phyloP scores from a whole-genome alignment of 1,284 basidiomycete genomes.

The Ustilago sp. region DNA sequence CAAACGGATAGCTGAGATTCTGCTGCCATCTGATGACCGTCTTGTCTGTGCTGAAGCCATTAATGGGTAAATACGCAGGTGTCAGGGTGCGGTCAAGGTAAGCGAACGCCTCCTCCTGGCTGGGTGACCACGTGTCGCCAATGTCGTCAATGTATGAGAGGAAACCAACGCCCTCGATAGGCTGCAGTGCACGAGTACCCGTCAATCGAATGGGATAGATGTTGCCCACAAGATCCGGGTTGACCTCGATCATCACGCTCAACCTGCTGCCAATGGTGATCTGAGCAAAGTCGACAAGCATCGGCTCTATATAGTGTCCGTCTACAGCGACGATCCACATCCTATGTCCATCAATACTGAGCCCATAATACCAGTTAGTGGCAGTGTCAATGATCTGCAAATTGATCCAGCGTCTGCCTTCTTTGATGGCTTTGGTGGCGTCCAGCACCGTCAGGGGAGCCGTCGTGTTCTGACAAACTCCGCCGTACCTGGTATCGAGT shows the following conservation, averaged over 20 bases:
- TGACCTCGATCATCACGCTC: constrained; percentile 53
- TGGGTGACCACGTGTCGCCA: constrained; percentile 25
- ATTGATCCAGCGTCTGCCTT: constrained; percentile 46
- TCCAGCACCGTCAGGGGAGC: constrained; percentile 45
- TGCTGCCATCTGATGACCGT: constrained; percentile 47
- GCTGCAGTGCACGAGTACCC: constrained; percentile 43
- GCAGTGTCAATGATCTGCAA: constrained; percentile 43
- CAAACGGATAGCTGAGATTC: constrained; percentile 35
- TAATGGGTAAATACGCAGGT: constrained; percentile 37
- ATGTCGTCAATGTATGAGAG: constrained; percentile 48
- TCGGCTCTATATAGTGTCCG: constrained; percentile 46
- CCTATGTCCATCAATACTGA: constrained; percentile 36
- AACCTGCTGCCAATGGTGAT: constrained; percentile 51
- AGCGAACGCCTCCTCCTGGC: constrained; percentile 38
- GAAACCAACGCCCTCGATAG: constrained; percentile 51
- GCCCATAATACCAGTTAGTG: constrained; percentile 42
- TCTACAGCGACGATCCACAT: constrained; percentile 54
- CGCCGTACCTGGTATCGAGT: constrained; percentile 47
- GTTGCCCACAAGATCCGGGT: constrained; percentile 21
- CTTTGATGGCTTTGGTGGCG: constrained; percentile 36
- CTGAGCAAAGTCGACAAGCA: constrained; percentile 45
- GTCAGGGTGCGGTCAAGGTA: constrained; percentile 24
- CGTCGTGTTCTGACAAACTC: constrained; percentile 49
- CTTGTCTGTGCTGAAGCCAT: constrained; percentile 29
- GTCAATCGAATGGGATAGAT: constrained; percentile 51